Base-by-base conservation (phyloP, 805 yeast genomes). In the Suhomyces prunicola region DNA sequence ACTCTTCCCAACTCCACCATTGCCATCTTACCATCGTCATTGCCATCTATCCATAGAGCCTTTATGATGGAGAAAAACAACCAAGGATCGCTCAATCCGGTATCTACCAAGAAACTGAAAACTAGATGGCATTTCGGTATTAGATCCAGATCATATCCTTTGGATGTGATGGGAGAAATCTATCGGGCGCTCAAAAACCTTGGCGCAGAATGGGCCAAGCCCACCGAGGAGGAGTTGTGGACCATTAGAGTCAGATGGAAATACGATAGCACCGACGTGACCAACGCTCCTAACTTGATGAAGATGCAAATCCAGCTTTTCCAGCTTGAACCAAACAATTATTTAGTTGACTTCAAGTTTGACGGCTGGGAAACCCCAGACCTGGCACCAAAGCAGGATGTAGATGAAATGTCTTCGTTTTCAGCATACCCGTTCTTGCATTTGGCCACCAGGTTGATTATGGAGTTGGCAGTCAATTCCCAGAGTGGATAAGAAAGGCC, bases 41-140 rank as follows among this genome's bases (percentile, higher is more conserved):
- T 94, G 61, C 97, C 99, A 3, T 90, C 93, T 56, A 89, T 93
- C 48, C 98, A 93, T 66, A 79, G 97, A 47, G 97, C 97, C 1
- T 89, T 82, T 65, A 94, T 93, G 98, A 79, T 84, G 59, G 87
- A 84, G 58, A 69, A 69, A 45, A 60, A 62, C 19, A 65, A 60
- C 53, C 67, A 63, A 50, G 51, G 66, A 26, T 64, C 69, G 44
- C 69, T 76, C 48, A 76, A 78, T 42, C 85, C 89, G 8, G 75
- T 85, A 19, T 79, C 86, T 23, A 79, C 87, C 46, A 91, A 93
- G 69, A 90, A 90, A 68, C 88, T 93, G 56, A 93, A 91, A 71
- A 90, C 97, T 6, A 85, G 96, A 70, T 94, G 99, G 99, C 99
- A 94, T 76, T 94, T 94, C 66, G 99, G 99, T 59, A 94, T 94